A percentile compares a stretch with the other conserved stretches of the same genome.
phyloP scores from a whole-genome alignment of 495 filamentous ascomycete species.

The Penicillium steckii region DNA sequence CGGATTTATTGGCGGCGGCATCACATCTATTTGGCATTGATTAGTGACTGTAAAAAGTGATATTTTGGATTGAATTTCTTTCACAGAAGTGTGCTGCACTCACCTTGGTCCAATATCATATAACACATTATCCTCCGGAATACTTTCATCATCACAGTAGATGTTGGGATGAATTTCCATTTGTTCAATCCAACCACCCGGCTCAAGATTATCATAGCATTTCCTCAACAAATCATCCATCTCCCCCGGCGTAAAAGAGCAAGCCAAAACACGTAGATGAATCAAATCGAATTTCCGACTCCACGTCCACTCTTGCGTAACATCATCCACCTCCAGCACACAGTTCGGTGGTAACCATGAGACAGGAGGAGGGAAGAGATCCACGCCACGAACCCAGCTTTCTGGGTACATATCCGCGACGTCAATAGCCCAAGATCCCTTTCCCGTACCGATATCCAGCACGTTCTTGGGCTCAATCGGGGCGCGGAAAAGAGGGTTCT shows the following conservation, averaged over 20 bases:
- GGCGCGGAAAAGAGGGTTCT: constrained; percentile 11
- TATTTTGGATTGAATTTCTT: no score
- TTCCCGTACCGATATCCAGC: constrained; percentile 12
- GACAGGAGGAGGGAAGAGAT: constrained; percentile 14
- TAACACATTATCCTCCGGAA: constrained; percentile 25
- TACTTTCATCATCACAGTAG: constrained; percentile 39
- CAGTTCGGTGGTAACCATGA: constrained; percentile 28
- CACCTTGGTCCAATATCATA: constrained; percentile 1
- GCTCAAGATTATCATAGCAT: constrained; percentile 3
- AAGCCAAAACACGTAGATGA: constrained; percentile 19
- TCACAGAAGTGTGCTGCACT: no score
- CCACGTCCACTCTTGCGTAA: constrained; percentile 22
- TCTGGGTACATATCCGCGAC: constrained; percentile 8
- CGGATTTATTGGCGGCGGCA: not conserved
- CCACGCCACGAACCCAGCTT: constrained; percentile 8
- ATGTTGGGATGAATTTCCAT: constrained; percentile 41
- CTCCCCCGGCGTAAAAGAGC: constrained; percentile 13
- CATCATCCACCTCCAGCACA: constrained; percentile 23
- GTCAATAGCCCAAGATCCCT: constrained; percentile 13
- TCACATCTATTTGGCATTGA: not conserved
- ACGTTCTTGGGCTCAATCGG: constrained; percentile 9
- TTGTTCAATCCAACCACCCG: constrained; percentile 52
- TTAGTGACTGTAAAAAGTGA: no score
- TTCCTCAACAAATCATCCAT: constrained; percentile 22
- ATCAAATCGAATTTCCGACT: constrained; percentile 23